Percentiles rank a stretch among this genome's conserved stretches.
phyloP scores from a whole-genome alignment of 192 early-diverging fungal species.

The Gigaspora rosea region DNA sequence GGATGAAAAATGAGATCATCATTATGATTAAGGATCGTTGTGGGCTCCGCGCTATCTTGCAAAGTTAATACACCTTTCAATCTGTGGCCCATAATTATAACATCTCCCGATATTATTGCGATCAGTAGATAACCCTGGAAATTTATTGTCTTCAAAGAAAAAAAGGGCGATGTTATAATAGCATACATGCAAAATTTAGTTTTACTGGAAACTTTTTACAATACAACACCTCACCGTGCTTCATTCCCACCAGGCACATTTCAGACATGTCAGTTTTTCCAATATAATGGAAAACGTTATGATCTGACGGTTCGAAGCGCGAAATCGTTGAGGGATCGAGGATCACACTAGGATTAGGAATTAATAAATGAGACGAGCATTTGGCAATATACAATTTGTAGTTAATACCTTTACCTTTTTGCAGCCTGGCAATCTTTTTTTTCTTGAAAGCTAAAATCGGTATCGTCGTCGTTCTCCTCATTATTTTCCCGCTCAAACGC shows the following conservation, averaged over 20 bases:
- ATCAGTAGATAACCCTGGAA: conserved; percentile 52
- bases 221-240: conserved; percentile 42
- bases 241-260: conserved; percentile 43
- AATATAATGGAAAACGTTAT: conserved; percentile 7
- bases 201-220: background rate
- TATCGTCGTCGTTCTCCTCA: no score
- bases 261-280: background rate
- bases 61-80: conserved; percentile 28
- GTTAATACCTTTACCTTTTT: no score
- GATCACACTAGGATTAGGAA: no score
- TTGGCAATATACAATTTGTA: no score
- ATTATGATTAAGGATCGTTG: background rate
- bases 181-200: no score
- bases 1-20: conserved; percentile 38
- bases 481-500: no score
- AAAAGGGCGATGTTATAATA: no score
- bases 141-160: conserved; percentile 41
- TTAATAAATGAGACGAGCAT: no score
- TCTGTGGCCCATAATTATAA: conserved; percentile 42
- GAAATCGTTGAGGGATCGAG: background rate
- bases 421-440: no score
- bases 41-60: background rate
- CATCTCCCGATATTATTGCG: conserved; percentile 49
- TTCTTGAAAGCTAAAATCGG: no score
- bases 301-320: background rate